These are phyloP conservation scores for Talinum fruticosum DNA, from an alignment of 148 eudicot species.

Conservation along the genomic window DNA sequence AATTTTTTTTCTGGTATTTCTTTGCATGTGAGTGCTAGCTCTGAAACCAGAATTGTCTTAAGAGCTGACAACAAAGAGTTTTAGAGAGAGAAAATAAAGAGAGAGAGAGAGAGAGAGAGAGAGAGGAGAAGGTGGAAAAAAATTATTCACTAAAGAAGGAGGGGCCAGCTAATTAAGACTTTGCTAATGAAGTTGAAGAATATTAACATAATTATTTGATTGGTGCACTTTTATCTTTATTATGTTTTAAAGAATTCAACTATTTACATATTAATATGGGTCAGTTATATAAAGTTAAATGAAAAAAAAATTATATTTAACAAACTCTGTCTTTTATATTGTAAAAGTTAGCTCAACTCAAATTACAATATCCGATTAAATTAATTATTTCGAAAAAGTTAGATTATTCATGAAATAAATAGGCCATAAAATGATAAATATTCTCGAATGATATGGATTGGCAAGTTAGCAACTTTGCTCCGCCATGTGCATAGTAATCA, in stretches of 20 bases:
- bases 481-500: constrained; percentile 36
- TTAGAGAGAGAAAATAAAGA: background rate
- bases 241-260: too few species aligned
- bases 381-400: background rate
- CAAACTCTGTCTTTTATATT: too few species aligned
- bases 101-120: background rate
- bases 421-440: background rate
- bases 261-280: too few species aligned
- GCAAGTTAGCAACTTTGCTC: constrained; percentile 21
- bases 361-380: too few species aligned
- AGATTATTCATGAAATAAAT: background rate
- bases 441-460: constrained; percentile 21
- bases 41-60: constrained; percentile 8
- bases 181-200: background rate
- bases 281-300: too few species aligned
- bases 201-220: background rate
- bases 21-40: constrained; percentile 24
- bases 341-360: too few species aligned
- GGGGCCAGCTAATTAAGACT: constrained; percentile 12
- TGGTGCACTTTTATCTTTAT: too few species aligned
- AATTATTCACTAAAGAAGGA: background rate
- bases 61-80: constrained; percentile 25
- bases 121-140: background rate
- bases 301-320: too few species aligned
- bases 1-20: background rate